Evolutionary conservation across 768 basidiomycete species (phyloP), one percentile per base, ranked within the genome.

Genomic region (Ramaria sp.): DNA sequence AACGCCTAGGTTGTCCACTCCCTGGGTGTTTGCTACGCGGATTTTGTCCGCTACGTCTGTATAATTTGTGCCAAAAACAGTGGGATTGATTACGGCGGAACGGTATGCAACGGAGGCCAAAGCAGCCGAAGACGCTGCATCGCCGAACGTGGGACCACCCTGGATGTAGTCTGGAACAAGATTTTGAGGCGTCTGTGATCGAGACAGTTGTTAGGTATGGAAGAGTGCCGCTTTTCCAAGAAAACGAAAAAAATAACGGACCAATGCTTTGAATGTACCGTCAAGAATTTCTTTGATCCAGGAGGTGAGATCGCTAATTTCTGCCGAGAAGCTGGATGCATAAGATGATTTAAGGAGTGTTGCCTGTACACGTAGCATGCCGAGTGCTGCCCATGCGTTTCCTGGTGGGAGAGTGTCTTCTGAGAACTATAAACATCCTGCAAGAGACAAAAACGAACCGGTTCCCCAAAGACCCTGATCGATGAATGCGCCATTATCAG

Each of bases 321-420:
- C 66, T 28, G 55, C 54, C 2, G 44, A 59, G 67, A 73, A 69
- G 1, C 57, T 37, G 27, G 58, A 48, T 15, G 55, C 61, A 51
- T 56, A 69, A 8, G 54, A 50, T 10, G 65, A 66, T 57, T 62
- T 62, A 37, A 64, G 57, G 56, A 74, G 71, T 3, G 70, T 73
- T 18, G 66, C 66, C 37, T 63, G 62, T 5, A 73, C 71, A 20
- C 70, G 63, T 24, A 70, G 48, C 69, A 74, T 74, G 18, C 72
- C 72, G 12, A 63, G 58, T 13, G 69, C 70, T 1, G 69, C 72
- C 72, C 71, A 73, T n/a, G 61, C 72, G 49, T 73, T 72, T 16
- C 64, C 65, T 62, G n/a, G 36, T 30, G 3, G 15, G 2, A 22
- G 12, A 48, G 13, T 34, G 24, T 38, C 27, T 3, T 32, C 32